phyloP scores from a whole-genome alignment of 306 rosid species.

The Pachyrhizus erosus region DNA sequence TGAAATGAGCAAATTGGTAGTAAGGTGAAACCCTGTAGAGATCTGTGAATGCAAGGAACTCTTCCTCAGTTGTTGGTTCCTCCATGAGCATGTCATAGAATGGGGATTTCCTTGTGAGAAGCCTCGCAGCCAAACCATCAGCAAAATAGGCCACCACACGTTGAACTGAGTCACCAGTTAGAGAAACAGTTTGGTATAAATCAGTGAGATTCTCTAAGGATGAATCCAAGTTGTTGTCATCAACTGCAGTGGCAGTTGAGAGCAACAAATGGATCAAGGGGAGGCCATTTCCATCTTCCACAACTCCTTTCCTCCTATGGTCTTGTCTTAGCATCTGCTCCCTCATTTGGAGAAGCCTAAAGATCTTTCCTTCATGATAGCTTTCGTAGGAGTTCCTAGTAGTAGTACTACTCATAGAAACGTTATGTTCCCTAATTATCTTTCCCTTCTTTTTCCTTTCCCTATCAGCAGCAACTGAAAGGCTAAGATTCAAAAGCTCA shows the following conservation, averaged over 20 bases:
- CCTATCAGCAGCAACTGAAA: constrained; percentile 56
- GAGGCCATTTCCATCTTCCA: constrained; percentile 56
- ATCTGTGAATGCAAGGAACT: constrained; percentile 64
- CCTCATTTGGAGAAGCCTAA: constrained; percentile 74
- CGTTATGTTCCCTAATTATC: constrained; percentile 24
- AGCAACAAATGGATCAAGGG: constrained; percentile 70
- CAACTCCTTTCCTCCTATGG: constrained; percentile 31
- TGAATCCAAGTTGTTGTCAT: constrained; percentile 49
- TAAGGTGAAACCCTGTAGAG: constrained; percentile 75
- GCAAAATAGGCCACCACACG: constrained; percentile 72
- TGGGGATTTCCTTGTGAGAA: constrained; percentile 68
- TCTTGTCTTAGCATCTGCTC: constrained; percentile 71
- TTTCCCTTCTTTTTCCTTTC: constrained; percentile 65
- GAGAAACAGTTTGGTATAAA: constrained; percentile 60
- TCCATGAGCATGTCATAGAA: constrained; percentile 70
- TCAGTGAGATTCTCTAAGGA: constrained; percentile 60
- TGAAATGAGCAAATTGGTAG: constrained; percentile 83
- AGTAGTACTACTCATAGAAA: constrained; percentile 34
- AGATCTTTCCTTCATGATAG: constrained; percentile 64
- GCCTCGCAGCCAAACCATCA: constrained; percentile 65
- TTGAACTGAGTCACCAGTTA: constrained; percentile 68
- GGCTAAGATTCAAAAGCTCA: constrained; percentile 78
- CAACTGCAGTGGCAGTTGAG: constrained; percentile 58
- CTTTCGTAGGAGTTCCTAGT: constrained; percentile 48
- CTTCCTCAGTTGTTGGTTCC: constrained; percentile 66